phyloP scores from a whole-genome alignment of 352 stramenopile genomes.

The Blastocystis sp. region DNA sequence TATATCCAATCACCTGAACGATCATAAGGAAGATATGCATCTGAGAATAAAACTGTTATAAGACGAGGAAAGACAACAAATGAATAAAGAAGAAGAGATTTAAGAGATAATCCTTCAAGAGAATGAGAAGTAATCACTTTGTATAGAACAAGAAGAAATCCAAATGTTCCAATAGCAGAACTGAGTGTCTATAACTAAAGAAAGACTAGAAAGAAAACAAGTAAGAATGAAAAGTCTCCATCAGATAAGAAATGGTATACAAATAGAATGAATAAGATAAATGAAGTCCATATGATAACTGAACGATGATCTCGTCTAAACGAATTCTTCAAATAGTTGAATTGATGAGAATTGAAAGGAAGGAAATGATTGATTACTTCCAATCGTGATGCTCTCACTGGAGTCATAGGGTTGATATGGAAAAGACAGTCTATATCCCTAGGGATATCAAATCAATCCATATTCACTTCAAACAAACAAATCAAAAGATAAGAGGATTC shows the following conservation, averaged over 20 bases:
- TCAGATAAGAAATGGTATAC: constrained; percentile 5
- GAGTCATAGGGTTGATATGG: neutral
- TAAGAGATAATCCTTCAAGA: constrained; percentile 9
- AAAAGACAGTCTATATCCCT: neutral
- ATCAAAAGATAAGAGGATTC: neutral
- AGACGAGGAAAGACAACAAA: neutral
- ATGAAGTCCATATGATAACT: neutral
- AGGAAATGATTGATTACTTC: neutral
- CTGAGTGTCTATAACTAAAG: constrained; percentile 2
- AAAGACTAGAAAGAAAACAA: neutral
- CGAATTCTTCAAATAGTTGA: neutral
- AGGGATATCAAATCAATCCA: neutral
- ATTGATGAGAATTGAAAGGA: neutral
- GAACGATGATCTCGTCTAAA: neutral
- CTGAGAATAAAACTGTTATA: neutral
- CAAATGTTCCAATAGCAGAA: constrained; percentile 1
- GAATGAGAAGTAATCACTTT: neutral
- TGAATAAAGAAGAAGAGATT: neutral
- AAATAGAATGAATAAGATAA: neutral
- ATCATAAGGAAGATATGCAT: constrained; percentile 15
- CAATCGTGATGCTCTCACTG: neutral
- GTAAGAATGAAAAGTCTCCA: constrained; percentile 30
- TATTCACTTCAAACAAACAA: too few relatives aligned
- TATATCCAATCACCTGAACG: constrained; percentile 27
- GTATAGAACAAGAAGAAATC: constrained; percentile 10